A percentile compares a stretch with the other conserved stretches of the same genome.
Conservation (phyloP, 306 rosid genomes). For the Rosa persica region DNA sequence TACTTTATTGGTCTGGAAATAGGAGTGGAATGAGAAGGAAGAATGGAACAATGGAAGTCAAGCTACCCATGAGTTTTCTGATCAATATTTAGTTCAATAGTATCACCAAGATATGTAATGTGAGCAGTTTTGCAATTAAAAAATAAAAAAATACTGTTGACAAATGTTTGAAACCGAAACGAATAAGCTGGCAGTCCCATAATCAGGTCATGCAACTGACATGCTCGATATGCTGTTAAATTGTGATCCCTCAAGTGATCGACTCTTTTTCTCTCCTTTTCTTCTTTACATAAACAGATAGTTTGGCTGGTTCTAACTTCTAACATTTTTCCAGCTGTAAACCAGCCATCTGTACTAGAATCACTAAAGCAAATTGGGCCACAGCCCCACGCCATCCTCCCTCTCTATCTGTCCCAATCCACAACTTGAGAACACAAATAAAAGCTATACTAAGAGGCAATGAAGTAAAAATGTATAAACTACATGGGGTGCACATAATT, state of each 20-base stretch:
- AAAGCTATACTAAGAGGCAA: neutral
- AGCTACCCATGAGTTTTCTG: neutral
- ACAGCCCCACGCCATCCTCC: neutral
- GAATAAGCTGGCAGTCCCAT: neutral
- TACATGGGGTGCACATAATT: constrained; percentile 12
- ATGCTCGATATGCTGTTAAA: neutral
- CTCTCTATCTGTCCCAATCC: neutral
- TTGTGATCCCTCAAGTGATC: neutral
- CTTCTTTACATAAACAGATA: neutral
- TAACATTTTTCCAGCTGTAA: neutral
- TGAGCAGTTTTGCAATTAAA: neutral
- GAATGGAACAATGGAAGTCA: neutral
- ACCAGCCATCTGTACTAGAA: neutral
- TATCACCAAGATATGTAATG: neutral
- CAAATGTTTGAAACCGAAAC: neutral
- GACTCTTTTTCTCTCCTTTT: neutral
- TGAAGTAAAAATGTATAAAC: neutral
- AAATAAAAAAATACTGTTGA: neutral
- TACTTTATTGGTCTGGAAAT: neutral
- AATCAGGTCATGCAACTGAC: neutral
- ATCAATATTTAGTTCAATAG: neutral
- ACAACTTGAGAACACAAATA: neutral
- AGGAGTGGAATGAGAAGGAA: neutral
- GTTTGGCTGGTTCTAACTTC: neutral
- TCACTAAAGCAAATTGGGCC: neutral